Evolutionary conservation across 73 alveolate species (phyloP).

Genomic region (Stentor coeruleus): DNA sequence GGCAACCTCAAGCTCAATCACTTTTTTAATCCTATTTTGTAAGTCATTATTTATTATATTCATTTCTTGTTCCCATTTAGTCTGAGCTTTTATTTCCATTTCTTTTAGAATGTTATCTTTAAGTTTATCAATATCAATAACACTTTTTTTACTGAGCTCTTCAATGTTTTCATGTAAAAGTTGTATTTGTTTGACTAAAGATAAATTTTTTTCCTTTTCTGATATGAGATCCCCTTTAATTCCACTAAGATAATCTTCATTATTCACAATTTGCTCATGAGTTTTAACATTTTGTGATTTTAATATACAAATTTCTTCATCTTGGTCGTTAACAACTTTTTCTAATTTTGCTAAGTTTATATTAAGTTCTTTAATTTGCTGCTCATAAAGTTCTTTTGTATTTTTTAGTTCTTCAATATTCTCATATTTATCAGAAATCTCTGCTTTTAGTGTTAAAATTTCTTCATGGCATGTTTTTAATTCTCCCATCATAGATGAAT

Average conservation of each 20-base stretch:
- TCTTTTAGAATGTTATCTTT: neutral
- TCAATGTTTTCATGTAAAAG: neutral
- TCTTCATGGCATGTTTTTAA: slow-evolving; percentile 13
- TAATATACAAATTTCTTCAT: neutral
- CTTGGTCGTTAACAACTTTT: neutral
- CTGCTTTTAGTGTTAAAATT: neutral
- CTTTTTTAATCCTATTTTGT: neutral
- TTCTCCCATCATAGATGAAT: neutral
- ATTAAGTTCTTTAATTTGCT: neutral
- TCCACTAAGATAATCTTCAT: neutral
- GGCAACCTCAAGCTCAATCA: slow-evolving; percentile 3
- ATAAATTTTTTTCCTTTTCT: neutral
- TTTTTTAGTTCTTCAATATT: neutral
- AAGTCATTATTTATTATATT: neutral
- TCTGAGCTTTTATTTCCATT: neutral
- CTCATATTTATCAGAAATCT: neutral
- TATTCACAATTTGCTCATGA: neutral
- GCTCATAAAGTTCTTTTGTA: neutral
- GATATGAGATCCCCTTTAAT: neutral
- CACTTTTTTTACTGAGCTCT: neutral
- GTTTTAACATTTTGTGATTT: neutral
- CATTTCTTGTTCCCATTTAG: neutral
- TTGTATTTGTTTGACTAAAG: neutral
- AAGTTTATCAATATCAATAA: neutral
- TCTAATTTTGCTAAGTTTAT: neutral